Evolutionary conservation across 1,284 basidiomycete species (phyloP), one percentile per base, ranked within the genome.

Genomic region (Rhizopogon parksii): DNA sequence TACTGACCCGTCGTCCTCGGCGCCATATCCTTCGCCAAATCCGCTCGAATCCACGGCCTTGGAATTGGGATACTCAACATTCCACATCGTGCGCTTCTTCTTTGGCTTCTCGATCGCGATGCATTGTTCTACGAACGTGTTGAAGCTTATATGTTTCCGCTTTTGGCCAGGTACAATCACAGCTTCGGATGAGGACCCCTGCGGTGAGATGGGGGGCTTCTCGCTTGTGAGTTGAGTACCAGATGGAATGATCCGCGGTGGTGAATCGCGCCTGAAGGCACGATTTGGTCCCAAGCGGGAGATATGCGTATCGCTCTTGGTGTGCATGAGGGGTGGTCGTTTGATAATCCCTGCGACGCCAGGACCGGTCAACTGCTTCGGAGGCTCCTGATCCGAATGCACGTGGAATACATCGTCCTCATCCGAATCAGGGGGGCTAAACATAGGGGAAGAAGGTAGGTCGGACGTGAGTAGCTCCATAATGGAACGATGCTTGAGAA

Each of bases 41-140:
- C 40, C 54, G 17, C 52, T 49, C 9, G 51, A 46, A 35, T 24
- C 32, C 24, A 48, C 53, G 40, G 19, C 55, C 15, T 45, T 39
- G 27, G 27, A 15, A 17, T 21, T 35, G 6, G 47, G 6, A 34
- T 27, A 40, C 1, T 48, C 36, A 14, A 42, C 17, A 32, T 36
- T 37, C 38, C 46, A 57, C 11, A 46, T 7, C 2, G 52, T 36
- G 24, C 49, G 51, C 38, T 53, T 60, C 59, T 59, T 60, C 55
- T 73, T 71, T 0, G 82, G 83, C 60, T 84, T 83, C 60, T 89
- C 87, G 62, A 99, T 87, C n/a, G 95, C 90, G 57, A 99, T 95
- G 65, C 85, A 94, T 68, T 98, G 96, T 69, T 98, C 92, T 36
- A 99, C 95, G 63, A 95, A 95, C 1, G 94, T 95, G 70, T 98